A percentile compares a stretch with the other conserved stretches of the same genome.
Evolutionary conservation across 129 eudicot genomes (phyloP).

Genomic region (Helianthus tuberosus): DNA sequence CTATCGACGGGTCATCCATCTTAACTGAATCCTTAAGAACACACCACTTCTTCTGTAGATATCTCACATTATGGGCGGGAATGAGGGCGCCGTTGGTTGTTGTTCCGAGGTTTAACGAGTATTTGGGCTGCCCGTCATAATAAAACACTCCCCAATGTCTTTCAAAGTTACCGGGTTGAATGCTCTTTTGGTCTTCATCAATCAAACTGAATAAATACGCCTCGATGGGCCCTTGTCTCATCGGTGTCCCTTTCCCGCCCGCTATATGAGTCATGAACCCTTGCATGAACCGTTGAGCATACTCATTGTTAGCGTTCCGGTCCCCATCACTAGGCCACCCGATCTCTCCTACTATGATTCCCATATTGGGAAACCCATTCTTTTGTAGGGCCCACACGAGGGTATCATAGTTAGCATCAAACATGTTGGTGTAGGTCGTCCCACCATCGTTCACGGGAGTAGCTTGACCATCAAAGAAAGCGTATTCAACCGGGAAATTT

Average conservation of each 20-base stretch:
- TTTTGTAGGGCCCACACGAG: constrained; percentile 81
- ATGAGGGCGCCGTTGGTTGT: constrained; percentile 42
- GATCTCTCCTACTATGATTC: constrained; percentile 82
- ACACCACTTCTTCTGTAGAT: constrained; percentile 69
- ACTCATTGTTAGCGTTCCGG: constrained; percentile 50
- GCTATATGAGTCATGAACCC: constrained; percentile 68
- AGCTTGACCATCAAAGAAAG: constrained; percentile 64
- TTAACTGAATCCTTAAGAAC: constrained; percentile 53
- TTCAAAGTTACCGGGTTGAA: constrained; percentile 88
- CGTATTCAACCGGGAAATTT: constrained; percentile 81
- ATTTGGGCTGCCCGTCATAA: constrained; percentile 77
- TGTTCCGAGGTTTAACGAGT: constrained; percentile 58
- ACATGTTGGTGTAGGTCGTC: constrained; percentile 65
- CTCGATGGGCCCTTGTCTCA: constrained; percentile 67
- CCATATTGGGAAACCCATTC: constrained; percentile 64
- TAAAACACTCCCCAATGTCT: constrained; percentile 92
- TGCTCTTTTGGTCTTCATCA: constrained; percentile 83
- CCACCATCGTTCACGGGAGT: constrained; percentile 76
- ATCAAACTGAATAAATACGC: constrained; percentile 79
- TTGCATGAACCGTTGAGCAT: constrained; percentile 83
- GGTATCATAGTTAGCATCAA: constrained; percentile 89
- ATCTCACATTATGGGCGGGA: constrained; percentile 51
- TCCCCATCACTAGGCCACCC: constrained; percentile 99
- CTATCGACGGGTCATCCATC: constrained; percentile 51
- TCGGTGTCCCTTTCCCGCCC: constrained; percentile 71